A percentile compares a stretch with the other conserved stretches of the same genome.
Conservation (phyloP, 352 stramenopile genomes). For the Phytophthora sojae region DNA sequence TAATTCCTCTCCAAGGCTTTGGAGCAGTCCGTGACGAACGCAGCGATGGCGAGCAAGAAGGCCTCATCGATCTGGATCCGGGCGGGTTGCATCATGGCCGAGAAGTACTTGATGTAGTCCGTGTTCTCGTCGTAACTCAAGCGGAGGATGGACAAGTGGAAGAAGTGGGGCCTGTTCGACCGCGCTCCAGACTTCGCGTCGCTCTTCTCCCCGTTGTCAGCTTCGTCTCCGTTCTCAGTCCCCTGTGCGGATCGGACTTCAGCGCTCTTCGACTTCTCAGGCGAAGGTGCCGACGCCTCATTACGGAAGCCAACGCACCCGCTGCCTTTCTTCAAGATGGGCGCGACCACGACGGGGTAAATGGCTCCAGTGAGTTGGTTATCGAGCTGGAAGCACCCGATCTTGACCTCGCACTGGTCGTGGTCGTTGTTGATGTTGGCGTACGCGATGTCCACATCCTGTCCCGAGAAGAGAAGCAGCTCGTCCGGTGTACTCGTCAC, state of each 20-base stretch:
- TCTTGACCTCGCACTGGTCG: constrained; percentile 85
- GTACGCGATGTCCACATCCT: constrained; percentile 74
- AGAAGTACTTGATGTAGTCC: constrained; percentile 91
- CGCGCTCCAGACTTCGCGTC: constrained; percentile 27
- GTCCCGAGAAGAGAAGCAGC: constrained; percentile 73
- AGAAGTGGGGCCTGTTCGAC: constrained; percentile 48
- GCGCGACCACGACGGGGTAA: constrained; percentile 86
- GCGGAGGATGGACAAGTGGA: constrained; percentile 83
- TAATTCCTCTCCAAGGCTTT: constrained; percentile 29
- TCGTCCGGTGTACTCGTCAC: constrained; percentile 80
- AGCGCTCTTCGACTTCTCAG: constrained; percentile 38
- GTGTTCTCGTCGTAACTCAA: constrained; percentile 84
- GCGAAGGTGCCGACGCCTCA: constrained; percentile 14
- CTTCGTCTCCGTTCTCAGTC: constrained; percentile 25
- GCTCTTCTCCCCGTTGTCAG: constrained; percentile 13
- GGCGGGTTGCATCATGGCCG: constrained; percentile 77
- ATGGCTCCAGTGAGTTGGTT: constrained; percentile 80
- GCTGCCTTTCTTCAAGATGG: constrained; percentile 53
- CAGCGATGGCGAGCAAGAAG: constrained; percentile 37
- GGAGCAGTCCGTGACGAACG: constrained; percentile 35
- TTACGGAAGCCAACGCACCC: constrained; percentile 35
- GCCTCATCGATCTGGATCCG: constrained; percentile 45
- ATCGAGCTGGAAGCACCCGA: constrained; percentile 85
- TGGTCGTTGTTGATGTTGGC: constrained; percentile 75
- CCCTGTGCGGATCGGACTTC: constrained; percentile 35